Conservation (phyloP, 2,329 filamentous ascomycete genomes). For the Bipolaris victoriae region DNA sequence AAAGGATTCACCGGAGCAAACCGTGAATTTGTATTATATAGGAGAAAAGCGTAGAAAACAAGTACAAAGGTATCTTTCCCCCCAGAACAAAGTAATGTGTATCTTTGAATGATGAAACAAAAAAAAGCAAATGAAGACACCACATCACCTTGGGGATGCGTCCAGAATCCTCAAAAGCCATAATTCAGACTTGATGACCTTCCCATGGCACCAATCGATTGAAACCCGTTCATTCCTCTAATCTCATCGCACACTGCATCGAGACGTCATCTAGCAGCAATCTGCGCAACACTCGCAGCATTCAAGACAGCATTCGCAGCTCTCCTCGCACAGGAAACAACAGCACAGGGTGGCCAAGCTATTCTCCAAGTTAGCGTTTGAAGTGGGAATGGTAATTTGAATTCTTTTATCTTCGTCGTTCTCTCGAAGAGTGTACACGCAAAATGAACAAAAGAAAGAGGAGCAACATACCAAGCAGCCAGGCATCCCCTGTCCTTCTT, state of each 20-base stretch:
- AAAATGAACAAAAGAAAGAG: constrained; percentile 27
- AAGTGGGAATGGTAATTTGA: not conserved
- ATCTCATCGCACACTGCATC: not conserved
- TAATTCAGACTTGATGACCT: not conserved
- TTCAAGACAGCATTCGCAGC: constrained; percentile 68
- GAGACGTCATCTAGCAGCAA: constrained; percentile 21
- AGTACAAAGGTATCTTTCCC: not conserved
- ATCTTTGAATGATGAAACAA: not conserved
- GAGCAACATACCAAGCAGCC: constrained; percentile 34
- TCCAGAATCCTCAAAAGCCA: not conserved
- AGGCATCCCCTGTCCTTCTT: constrained; percentile 52
- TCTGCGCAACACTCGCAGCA: constrained; percentile 57
- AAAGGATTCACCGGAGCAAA: not conserved
- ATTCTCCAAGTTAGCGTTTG: constrained; percentile 6
- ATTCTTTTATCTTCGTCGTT: too few species aligned
- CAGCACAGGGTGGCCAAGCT: constrained; percentile 59
- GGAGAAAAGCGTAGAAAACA: not conserved
- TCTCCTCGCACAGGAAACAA: constrained; percentile 69
- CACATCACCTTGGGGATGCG: not conserved
- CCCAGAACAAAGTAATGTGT: not conserved
- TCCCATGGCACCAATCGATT: not conserved
- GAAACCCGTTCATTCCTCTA: not conserved
- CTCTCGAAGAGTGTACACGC: too few species aligned
- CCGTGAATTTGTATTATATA: not conserved
- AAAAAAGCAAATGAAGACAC: not conserved